A percentile compares a stretch with the other conserved stretches of the same genome.
Evolutionary conservation across 345 rosid genomes (phyloP).

Genomic region (Geranium rotundifolium): DNA sequence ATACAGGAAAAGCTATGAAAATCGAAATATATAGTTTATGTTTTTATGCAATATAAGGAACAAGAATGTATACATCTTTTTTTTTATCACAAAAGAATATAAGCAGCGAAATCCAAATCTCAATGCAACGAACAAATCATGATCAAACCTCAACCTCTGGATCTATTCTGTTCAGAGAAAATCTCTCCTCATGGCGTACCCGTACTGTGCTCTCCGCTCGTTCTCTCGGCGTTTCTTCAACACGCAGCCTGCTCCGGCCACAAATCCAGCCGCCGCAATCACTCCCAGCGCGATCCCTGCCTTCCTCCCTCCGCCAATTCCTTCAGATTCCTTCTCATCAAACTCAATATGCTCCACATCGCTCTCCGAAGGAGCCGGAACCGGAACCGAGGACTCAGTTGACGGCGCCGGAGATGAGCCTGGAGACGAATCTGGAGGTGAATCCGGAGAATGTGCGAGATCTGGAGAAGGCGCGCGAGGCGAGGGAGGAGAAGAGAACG

Average conservation of each 20-base stretch:
- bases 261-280: constrained; percentile 33
- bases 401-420: constrained; percentile 10
- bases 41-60: no score
- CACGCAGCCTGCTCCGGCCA: constrained; percentile 38
- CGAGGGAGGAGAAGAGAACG: constrained; percentile 9
- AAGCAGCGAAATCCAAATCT: no score
- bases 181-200: constrained; percentile 44
- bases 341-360: constrained; percentile 20
- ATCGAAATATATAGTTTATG: no score
- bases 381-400: constrained; percentile 15
- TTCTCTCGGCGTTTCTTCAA: constrained; percentile 67
- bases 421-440: constrained; percentile 13
- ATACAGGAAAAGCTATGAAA: no score
- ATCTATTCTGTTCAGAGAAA: constrained; percentile 22
- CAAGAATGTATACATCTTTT: no score
- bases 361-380: constrained; percentile 25
- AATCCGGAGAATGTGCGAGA: constrained; percentile 4
- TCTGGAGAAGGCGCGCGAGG: constrained; percentile 10
- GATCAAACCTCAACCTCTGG: no score
- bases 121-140: no score
- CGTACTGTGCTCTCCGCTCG: constrained; percentile 36
- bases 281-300: constrained; percentile 48
- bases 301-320: constrained; percentile 47
- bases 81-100: no score
- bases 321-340: constrained; percentile 13